Base-by-base conservation (phyloP, 2,329 filamentous ascomycete genomes). In the Parastagonospora nodorum region DNA sequence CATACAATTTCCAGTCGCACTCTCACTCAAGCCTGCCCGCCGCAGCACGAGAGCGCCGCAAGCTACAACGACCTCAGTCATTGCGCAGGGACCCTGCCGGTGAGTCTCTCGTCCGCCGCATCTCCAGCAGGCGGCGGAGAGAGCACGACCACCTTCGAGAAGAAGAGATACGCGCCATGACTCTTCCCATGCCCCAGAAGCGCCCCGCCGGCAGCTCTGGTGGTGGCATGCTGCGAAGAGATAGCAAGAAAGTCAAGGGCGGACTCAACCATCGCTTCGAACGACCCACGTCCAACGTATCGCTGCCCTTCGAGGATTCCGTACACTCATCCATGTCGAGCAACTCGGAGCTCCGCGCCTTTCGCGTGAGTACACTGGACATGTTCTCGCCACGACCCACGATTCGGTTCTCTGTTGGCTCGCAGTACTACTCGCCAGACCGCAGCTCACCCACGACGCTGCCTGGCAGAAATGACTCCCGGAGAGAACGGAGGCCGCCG, bases 151-250 rank as follows among this genome's bases (percentile, higher is more conserved):
- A 85, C 68, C 82, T 88, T 51, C 84, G 93, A 50, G 92, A 96
- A 74, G 90, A 90, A 55, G 91, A 96, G 74, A 92, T 97, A 67
- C 89, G 87, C 68, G 86, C 90, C 46, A 90, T 97, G 88, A 89
- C 85, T 66, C 84, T 85, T 53, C 80, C 82, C 2, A 82, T 87
- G 60, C 86, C 89, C 5, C 77, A 86, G 53, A 81, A 79, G 45
- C 84, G 89, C 44, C 80, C 86, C 5, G 81, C 82, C 9, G 81
- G 82, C 41, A 82, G 86, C 53, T 78, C 80, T 29, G 83, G 82
- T 29, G 83, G 82, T 71, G 82, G 82, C 45, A 78, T 84, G 39
- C 81, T 88, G 39, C 82, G 84, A 51, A 82, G 79, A 71, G 82
- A 90, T 60, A 89, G 83, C 67, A 88, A 85, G 72, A 86, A 85